phyloP scores from a whole-genome alignment of 257 asterid species.

The Fraxinus americana region DNA sequence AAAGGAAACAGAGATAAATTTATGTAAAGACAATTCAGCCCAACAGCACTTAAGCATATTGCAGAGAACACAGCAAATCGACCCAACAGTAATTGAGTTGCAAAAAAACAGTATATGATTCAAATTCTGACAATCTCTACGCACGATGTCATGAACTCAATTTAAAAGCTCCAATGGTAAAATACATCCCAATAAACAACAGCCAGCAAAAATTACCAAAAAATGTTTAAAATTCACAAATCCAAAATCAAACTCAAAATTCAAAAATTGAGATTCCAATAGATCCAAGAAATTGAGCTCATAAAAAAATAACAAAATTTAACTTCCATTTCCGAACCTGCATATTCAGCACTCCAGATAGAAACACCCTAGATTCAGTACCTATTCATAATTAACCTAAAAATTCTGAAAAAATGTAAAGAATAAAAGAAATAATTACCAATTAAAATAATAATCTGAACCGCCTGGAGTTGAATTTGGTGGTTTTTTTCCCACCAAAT shows the following conservation, averaged over 20 bases:
- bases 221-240: conserved; percentile 12
- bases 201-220: conserved; percentile 13
- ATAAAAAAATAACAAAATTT: conserved; percentile 22
- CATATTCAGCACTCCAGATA: conserved; percentile 27
- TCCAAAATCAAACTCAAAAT: conserved; percentile 26
- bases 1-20: background rate
- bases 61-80: background rate
- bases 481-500: conserved; percentile 40
- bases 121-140: background rate
- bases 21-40: background rate
- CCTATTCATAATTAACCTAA: background rate
- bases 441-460: conserved; percentile 24
- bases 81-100: background rate
- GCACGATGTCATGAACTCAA: background rate
- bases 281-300: conserved; percentile 40
- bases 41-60: background rate
- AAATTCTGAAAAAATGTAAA: conserved; percentile 10
- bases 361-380: conserved; percentile 42
- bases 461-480: conserved; percentile 28
- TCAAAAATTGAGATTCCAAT: conserved; percentile 19
- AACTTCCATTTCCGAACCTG: conserved; percentile 23
- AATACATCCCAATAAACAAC: conserved; percentile 3
- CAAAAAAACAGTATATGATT: background rate
- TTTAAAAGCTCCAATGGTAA: conserved; percentile 13
- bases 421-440: conserved; percentile 22